phyloP scores from a whole-genome alignment of 2,329 filamentous ascomycete species.

The Stagonosporopsis tanaceti region DNA sequence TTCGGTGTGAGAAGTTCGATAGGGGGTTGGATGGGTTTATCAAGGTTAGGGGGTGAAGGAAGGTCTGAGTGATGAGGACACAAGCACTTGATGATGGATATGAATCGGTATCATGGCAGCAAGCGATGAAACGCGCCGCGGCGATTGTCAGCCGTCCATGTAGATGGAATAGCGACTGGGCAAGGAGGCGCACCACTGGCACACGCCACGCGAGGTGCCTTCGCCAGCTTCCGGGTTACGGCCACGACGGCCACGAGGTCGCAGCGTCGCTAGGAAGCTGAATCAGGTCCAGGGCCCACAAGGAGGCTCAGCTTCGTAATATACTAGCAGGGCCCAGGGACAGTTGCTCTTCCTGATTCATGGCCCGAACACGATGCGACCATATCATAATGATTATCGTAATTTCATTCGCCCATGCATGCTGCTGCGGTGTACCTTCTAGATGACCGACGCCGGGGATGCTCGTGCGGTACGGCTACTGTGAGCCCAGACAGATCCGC shows the following conservation, averaged over 20 bases:
- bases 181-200: neutral
- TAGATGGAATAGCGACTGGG: neutral
- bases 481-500: slow-evolving; percentile 8
- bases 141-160: neutral
- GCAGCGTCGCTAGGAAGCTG: neutral
- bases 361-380: neutral
- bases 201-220: no score
- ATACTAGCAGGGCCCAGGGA: neutral
- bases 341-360: neutral
- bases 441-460: slow-evolving; percentile 39
- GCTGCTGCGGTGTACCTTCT: slow-evolving; percentile 28
- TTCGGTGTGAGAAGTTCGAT: slow-evolving; percentile 95
- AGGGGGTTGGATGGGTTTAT: slow-evolving; percentile 83
- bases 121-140: neutral
- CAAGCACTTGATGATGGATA: neutral
- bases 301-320: neutral
- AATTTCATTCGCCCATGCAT: slow-evolving; percentile 30
- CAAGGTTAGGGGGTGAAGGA: slow-evolving; percentile 55
- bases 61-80: neutral
- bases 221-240: neutral
- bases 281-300: neutral
- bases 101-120: neutral
- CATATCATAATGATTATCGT: slow-evolving; percentile 9
- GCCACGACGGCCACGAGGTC: neutral
- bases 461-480: slow-evolving; percentile 24